These are phyloP conservation scores for Penicillium paxilli DNA, from an alignment of 495 filamentous ascomycete genomes.

Conservation along the genomic window DNA sequence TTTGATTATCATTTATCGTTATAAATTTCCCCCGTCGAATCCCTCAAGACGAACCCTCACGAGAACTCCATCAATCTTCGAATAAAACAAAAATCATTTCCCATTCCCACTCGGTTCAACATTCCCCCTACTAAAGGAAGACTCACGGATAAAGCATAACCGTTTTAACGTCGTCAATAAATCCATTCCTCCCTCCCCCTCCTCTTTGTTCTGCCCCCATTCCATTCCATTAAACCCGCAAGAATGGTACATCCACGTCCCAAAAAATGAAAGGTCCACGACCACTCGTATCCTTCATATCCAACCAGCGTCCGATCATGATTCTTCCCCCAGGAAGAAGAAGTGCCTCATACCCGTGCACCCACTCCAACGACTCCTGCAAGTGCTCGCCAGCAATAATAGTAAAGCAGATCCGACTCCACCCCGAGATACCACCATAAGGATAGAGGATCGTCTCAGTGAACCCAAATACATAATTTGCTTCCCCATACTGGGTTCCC, in stretches of 20 bases:
- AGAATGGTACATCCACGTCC: slow-evolving; percentile 24
- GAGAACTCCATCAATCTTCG: background rate
- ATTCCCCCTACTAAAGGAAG: background rate
- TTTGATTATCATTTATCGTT: background rate
- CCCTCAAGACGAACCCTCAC: background rate
- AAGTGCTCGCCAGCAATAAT: slow-evolving; percentile 6
- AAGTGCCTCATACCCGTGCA: slow-evolving; percentile 49
- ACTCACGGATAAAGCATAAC: background rate
- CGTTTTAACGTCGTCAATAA: too few species aligned
- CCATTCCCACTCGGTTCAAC: background rate
- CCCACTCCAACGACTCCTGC: slow-evolving; percentile 14
- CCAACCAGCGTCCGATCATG: slow-evolving; percentile 50
- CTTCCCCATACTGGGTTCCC: slow-evolving; percentile 1
- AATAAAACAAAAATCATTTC: background rate
- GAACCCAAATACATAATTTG: slow-evolving; percentile 31
- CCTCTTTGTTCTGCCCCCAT: too few species aligned
- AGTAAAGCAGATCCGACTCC: slow-evolving; percentile 45
- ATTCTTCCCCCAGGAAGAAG: slow-evolving; percentile 48
- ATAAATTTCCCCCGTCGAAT: slow-evolving; percentile 8
- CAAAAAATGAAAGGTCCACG: slow-evolving; percentile 58
- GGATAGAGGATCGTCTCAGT: slow-evolving; percentile 21
- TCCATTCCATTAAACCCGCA: too few species aligned
- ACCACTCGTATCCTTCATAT: slow-evolving; percentile 23
- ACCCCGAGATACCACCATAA: slow-evolving; percentile 34
- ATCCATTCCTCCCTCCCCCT: too few species aligned